Evolutionary conservation across 768 basidiomycete genomes (phyloP), one percentile per base, ranked within the genome.

Genomic region (Leccinum fibrillosum): DNA sequence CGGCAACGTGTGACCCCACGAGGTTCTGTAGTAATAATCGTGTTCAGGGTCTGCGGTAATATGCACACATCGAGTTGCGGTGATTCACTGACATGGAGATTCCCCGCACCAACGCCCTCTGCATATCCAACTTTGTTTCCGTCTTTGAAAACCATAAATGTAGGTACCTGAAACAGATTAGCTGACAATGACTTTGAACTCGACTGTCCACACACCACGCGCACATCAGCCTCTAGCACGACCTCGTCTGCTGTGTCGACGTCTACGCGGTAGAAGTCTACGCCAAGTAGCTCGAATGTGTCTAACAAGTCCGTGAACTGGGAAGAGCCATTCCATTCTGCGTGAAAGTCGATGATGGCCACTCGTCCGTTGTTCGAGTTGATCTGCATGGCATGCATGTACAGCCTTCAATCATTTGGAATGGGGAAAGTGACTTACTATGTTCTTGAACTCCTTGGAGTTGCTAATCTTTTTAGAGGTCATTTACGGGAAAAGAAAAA

Each of bases 181-280:
- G 17, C 6, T 12, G 35, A 1, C n/a, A 23, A 39, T 9, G 23
- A 25, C 12, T 1, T 45, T 9, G 8, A 25, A 4, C 58, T 25
- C 17, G 44, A 7, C 52, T 1, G 48, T 53, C 39, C 28, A 57
- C 86, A 37, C 68, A 88, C 88, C 53, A 84, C 85, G 58, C 82
- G 78, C 56, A 89, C 75, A 42, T 81, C 82, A 52, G 80, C 82
- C 70, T 88, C 85, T 57, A 82, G 71, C 1, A 81, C 67, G 52
- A 89, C 81, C 0, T 80, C 77, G 4, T 66, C 58, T 53, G 81
- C 80, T 37, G 75, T 76, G 63, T 93, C 90, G 30, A 90, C 81
- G 61, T 93, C 83, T 56, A 91, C 84, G 68, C 88, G 89, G 78
- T 86, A 88, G 70, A 89, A 87, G 17, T 78, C 77, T 55, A 88